Percentiles rank a stretch among this genome's conserved stretches.
These are phyloP conservation scores for Ustanciosporium gigantosporum DNA, from an alignment of 1,284 basidiomycete species.

Conservation along the genomic window DNA sequence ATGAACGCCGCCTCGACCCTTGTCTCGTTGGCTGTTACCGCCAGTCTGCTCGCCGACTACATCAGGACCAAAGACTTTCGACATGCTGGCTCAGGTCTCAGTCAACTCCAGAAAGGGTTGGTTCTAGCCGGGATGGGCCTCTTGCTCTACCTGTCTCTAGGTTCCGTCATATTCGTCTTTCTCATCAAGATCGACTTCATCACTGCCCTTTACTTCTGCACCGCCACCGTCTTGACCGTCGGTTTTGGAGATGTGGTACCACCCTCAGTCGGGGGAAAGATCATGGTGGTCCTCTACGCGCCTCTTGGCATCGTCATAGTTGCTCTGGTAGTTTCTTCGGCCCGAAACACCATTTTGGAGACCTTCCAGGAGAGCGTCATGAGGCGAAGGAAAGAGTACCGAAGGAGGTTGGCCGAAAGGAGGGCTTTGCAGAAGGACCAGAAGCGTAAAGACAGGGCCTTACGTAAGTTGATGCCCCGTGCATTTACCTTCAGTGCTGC, in stretches of 20 bases:
- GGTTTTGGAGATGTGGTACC: conserved; percentile 79
- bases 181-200: conserved; percentile 61
- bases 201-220: conserved; percentile 68
- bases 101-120: conserved; percentile 75
- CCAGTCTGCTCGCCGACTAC: conserved; percentile 71
- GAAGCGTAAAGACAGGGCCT: conserved; percentile 18
- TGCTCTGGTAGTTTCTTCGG: conserved; percentile 70
- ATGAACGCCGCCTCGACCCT: conserved; percentile 77
- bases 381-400: conserved; percentile 16
- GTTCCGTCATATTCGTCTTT: conserved; percentile 42
- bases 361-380: conserved; percentile 50
- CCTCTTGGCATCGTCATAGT: conserved; percentile 61
- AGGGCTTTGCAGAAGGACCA: conserved; percentile 13
- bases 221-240: conserved; percentile 70
- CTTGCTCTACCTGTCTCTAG: conserved; percentile 71
- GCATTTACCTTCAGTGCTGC: conserved; percentile 11
- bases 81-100: conserved; percentile 72
- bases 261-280: conserved; percentile 65
- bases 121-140: conserved; percentile 69
- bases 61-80: conserved; percentile 69
- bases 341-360: conserved; percentile 74
- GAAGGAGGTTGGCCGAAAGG: conserved; percentile 10
- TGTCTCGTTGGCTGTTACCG: conserved; percentile 71
- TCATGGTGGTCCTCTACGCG: conserved; percentile 52
- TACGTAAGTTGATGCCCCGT: conserved; percentile 11